Percentiles rank a stretch among this genome's conserved stretches.
Evolutionary conservation across 371 early-diverging fungal genomes (phyloP).

Genomic region (Mucor piriformis): DNA sequence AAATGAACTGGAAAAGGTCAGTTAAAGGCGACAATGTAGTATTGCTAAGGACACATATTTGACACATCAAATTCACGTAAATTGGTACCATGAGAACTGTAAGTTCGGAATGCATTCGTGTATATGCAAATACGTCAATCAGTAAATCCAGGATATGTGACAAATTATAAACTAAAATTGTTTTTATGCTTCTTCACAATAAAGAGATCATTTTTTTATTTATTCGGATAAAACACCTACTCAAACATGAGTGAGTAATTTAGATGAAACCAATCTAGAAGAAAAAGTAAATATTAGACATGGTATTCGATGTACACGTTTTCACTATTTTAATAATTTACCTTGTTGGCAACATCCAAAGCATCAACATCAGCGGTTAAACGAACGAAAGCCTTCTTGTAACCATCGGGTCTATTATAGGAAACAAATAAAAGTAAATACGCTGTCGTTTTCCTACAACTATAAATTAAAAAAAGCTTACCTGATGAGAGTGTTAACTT

Average conservation of each 20-base stretch:
- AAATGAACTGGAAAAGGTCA: no score
- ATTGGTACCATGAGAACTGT: no score
- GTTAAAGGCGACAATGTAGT: no score
- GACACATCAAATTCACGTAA: no score
- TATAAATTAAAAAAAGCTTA: constrained; percentile 21
- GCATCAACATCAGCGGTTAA: constrained; percentile 95
- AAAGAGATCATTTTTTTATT: constrained; percentile 4
- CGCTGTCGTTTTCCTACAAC: neutral
- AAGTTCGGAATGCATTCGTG: no score
- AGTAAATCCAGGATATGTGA: no score
- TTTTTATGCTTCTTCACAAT: constrained; percentile 3
- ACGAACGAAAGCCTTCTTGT: constrained; percentile 98
- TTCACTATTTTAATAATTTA: constrained; percentile 12
- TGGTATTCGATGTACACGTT: neutral
- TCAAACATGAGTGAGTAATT: constrained; percentile 8
- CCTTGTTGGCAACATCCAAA: constrained; percentile 95
- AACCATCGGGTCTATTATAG: constrained; percentile 78
- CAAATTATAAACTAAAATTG: no score
- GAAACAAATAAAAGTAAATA: constrained; percentile 19
- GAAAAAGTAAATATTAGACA: neutral
- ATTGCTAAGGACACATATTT: no score
- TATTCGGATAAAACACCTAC: neutral
- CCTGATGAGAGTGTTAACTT: constrained; percentile 95
- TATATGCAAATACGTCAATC: no score
- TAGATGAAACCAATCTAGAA: constrained; percentile 40